phyloP scores from a whole-genome alignment of 768 basidiomycete species.

The Candolleomyces efflorescens region DNA sequence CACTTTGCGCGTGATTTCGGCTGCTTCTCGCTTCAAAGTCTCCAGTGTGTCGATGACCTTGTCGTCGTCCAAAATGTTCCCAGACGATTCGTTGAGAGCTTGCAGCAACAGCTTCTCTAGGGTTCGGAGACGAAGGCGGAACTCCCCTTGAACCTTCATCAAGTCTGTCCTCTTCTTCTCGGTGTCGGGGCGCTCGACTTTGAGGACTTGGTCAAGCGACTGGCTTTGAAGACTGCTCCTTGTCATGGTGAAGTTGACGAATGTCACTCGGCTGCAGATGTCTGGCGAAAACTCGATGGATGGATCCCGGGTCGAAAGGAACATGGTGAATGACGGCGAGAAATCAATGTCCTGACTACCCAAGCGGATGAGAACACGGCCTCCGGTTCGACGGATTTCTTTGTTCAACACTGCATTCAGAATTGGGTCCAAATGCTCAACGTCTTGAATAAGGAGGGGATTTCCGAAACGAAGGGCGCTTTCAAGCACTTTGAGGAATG shows the following conservation, averaged over 20 bases:
- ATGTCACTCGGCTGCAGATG: conserved; percentile 95
- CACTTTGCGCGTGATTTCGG: conserved; percentile 92
- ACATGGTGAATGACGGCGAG: conserved; percentile 99
- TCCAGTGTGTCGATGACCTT: conserved; percentile 97
- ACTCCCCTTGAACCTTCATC: conserved; percentile 98
- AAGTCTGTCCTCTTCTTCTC: conserved; percentile 94
- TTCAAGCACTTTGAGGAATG: conserved; percentile 97
- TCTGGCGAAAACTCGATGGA: conserved; percentile 98
- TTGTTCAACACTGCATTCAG: conserved; percentile 96
- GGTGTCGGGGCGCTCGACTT: conserved; percentile 94
- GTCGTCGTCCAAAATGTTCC: conserved; percentile 98
- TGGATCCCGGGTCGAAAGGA: conserved; percentile 95
- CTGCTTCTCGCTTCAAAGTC: conserved; percentile 93
- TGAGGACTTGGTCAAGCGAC: conserved; percentile 94
- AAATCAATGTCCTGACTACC: conserved; percentile 99
- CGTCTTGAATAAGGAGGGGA: conserved; percentile 95
- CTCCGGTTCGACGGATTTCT: conserved; percentile 93
- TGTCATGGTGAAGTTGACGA: conserved; percentile 98
- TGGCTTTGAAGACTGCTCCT: conserved; percentile 98
- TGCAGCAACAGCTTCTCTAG: conserved; percentile 91
- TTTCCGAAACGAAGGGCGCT: conserved; percentile 99
- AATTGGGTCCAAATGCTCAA: conserved; percentile 96
- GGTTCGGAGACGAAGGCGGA: conserved; percentile 86
- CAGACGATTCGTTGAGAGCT: conserved; percentile 93
- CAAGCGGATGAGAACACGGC: conserved; percentile 93